These are phyloP conservation scores for Cardiospermum halicacabum DNA, from an alignment of 345 rosid species.

Conservation along the genomic window DNA sequence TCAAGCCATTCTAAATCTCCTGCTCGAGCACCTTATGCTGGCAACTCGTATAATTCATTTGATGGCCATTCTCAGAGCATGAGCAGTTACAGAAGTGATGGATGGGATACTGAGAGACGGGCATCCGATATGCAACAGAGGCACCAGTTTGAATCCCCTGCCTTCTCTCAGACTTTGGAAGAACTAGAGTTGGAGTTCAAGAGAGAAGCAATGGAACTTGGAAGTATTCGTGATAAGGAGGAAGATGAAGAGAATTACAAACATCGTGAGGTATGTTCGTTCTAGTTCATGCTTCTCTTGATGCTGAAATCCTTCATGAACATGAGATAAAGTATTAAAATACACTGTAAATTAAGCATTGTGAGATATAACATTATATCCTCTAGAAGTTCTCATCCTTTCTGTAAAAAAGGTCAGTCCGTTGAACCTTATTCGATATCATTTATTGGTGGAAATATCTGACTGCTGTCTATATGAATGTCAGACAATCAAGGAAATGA, in stretches of 20 bases:
- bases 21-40: constrained; percentile 52
- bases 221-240: constrained; percentile 74
- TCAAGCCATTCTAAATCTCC: constrained; percentile 93
- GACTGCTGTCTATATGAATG: constrained; percentile 36
- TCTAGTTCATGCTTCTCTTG: constrained; percentile 7
- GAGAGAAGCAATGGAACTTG: constrained; percentile 72
- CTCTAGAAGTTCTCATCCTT: constrained; percentile 5
- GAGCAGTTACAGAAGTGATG: constrained; percentile 62
- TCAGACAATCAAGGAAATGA: constrained; percentile 82
- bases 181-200: constrained; percentile 80
- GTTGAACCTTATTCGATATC: constrained; percentile 7
- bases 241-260: constrained; percentile 93
- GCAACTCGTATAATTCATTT: constrained; percentile 66
- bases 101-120: constrained; percentile 71
- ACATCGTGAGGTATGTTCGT: constrained; percentile 84
- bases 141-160: constrained; percentile 62
- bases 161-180: constrained; percentile 61
- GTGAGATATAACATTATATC: not conserved
- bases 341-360: not conserved
- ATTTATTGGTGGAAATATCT: constrained; percentile 29
- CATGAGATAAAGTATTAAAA: constrained; percentile 8
- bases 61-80: constrained; percentile 58
- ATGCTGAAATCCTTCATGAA: constrained; percentile 12
- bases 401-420: constrained; percentile 10
- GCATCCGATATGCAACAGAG: constrained; percentile 57